Base-by-base conservation (phyloP, 805 yeast genomes). In the Wickerhamiella galacta region DNA sequence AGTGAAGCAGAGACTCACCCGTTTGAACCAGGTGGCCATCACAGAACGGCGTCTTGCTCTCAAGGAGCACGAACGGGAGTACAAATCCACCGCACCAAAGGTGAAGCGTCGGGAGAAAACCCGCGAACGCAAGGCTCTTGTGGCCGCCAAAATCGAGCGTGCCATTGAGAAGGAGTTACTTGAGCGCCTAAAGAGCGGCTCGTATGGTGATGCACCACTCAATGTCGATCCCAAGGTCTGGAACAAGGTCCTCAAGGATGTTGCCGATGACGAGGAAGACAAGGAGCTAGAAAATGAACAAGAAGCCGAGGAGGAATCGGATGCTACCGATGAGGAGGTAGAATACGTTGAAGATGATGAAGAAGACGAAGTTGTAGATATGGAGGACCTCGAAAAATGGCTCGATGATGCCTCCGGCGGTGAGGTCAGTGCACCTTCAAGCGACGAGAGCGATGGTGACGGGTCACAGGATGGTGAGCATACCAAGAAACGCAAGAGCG, bases 201-300 rank as follows among this genome's bases (percentile, higher is more conserved):
- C 96, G 2, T 90, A 90, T 53, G 98, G 98, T 43, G 96, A 90
- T 52, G 81, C 87, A 56, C 98, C 98, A 36, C 64, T 90, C 52
- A 90, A 90, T 50, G 96, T 90, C 23, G 96, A 90, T 48, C 95
- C 87, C 50, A 75, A 75, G 58, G 72, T 90, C 39, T 90, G 98
- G 98, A 76, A 77, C 67, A 80, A 75, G 61, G 92, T 90, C 16
- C 69, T 90, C 61, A 68, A 67, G 34, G 74, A 75, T 36, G 77
- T 75, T 46, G 87, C 77, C 41, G 74, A 70, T 31, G 80, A 75
- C 39, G 69, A 66, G 29, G 63, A 60, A 21, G 72, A 71, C 30
- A 74, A 64, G 28, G 66, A 68, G 36, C 72, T 68, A 20, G 58
- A 54, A 14, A 52, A 42, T 17, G 68, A 61, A 29, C 65, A 54